Evolutionary conservation across 345 rosid genomes (phyloP), one percentile per base, ranked within the genome.

Genomic region (Corchorus capsularis): DNA sequence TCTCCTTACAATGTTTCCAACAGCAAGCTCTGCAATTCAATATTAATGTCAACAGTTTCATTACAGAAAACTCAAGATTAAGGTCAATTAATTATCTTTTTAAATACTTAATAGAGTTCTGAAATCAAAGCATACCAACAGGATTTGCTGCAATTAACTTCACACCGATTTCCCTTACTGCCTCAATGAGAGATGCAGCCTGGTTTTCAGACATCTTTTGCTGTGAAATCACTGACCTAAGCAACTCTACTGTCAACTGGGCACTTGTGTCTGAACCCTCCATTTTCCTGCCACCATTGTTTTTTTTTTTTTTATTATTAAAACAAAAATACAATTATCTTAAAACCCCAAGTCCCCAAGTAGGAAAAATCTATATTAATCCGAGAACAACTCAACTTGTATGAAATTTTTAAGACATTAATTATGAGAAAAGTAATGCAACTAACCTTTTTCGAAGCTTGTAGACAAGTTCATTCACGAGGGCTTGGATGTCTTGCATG

Each of bases 221-320:
- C 83, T 91, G 90, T 1, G 99, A 95, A 71, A 95, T 95, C 71
- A 95, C 98, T 0, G 92, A 90, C 53, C 98, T 86, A 50, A 93
- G 88, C 61, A 95, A 84, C 74, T 91, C 96, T 5, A 90, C 94
- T 0, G 99, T 86, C 79, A 76, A 86, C 85, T 80, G 85, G 4
- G 98, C 94, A 11, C 94, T 93, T 20, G 93, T 93, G 27, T 90
- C 95, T 55, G 97, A 90, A 41, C 99, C 99, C 80, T 93, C 98
- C 27, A 93, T 89, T 89, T 88, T 89, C 43, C 97, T 92, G 92
- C 69, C 72, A 47, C 72, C 63, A 81, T 50, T 20, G 34, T n/a
- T n/a, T n/a, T n/a, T n/a, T n/a, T n/a, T n/a, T n/a, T n/a, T n/a
- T n/a, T n/a, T n/a, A n/a, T n/a, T n/a, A n/a, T n/a, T n/a, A n/a